A percentile compares a stretch with the other conserved stretches of the same genome.
Evolutionary conservation across 345 rosid species (phyloP).

Genomic region (Heritiera fomes): DNA sequence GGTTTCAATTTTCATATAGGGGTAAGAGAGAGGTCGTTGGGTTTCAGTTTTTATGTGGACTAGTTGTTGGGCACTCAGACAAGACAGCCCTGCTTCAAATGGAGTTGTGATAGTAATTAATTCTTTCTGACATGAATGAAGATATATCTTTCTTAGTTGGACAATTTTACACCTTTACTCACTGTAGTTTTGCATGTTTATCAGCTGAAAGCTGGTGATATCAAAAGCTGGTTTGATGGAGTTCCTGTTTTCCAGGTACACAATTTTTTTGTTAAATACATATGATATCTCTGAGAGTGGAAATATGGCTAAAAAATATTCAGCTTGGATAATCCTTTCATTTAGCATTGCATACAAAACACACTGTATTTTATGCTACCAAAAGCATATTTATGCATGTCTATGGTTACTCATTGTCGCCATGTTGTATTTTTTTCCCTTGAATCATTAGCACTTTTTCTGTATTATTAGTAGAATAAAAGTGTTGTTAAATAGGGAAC

Average conservation of each 20-base stretch:
- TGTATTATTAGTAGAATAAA: neutral
- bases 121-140: neutral
- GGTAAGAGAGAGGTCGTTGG: neutral
- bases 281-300: neutral
- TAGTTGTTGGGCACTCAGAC: neutral
- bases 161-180: conserved; percentile 2
- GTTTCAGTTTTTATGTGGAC: neutral
- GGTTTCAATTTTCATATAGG: neutral
- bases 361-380: neutral
- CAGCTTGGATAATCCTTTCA: neutral
- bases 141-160: neutral
- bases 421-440: neutral
- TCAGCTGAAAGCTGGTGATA: conserved; percentile 63
- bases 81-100: neutral
- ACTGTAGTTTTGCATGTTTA: conserved; percentile 21
- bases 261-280: neutral
- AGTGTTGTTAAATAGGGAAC: neutral
- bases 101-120: neutral
- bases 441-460: neutral
- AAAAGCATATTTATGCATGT: neutral
- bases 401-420: neutral
- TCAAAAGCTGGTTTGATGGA: conserved; percentile 76
- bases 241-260: conserved; percentile 96
- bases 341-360: neutral
- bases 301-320: neutral